phyloP scores from a whole-genome alignment of 2,329 filamentous ascomycete genomes.

The Lasiodiplodia sp. region DNA sequence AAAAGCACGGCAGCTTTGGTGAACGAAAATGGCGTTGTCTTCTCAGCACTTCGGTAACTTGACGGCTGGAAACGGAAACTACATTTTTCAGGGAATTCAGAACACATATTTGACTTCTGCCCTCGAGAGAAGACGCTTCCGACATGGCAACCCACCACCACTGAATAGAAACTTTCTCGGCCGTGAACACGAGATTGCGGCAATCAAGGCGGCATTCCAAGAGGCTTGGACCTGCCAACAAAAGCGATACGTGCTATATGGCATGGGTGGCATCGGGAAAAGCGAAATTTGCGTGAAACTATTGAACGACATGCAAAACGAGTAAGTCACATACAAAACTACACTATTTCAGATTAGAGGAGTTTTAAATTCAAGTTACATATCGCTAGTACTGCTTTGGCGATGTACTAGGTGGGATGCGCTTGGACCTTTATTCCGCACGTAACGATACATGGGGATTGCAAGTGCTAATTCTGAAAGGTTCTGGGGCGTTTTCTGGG shows the following conservation, averaged over 20 bases:
- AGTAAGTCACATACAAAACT: constrained; percentile 33
- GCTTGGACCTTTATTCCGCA: too few relatives aligned
- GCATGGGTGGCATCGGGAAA: constrained; percentile 42
- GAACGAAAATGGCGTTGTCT: too few relatives aligned
- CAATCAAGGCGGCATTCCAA: neutral
- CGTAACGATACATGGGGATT: too few relatives aligned
- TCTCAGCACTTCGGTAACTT: neutral
- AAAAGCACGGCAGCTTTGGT: too few relatives aligned
- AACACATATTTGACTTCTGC: neutral
- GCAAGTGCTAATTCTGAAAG: constrained; percentile 17
- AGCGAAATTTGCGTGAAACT: constrained; percentile 44
- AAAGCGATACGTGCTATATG: constrained; percentile 40
- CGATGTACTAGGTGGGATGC: too few relatives aligned
- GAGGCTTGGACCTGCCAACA: too few relatives aligned
- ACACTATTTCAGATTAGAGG: too few relatives aligned
- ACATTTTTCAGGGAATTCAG: neutral
- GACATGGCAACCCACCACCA: neutral
- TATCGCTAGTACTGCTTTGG: too few relatives aligned
- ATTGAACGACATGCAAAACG: constrained; percentile 34
- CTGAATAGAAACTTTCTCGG: neutral
- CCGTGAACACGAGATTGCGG: neutral
- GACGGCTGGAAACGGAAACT: neutral
- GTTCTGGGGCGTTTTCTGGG: constrained; percentile 45
- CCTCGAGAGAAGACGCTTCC: neutral
- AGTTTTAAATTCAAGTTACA: too few relatives aligned